Percentiles rank a stretch among this genome's conserved stretches.
phyloP scores from a whole-genome alignment of 202 grass and related monocot species.

The Schoenoplectus triqueter region DNA sequence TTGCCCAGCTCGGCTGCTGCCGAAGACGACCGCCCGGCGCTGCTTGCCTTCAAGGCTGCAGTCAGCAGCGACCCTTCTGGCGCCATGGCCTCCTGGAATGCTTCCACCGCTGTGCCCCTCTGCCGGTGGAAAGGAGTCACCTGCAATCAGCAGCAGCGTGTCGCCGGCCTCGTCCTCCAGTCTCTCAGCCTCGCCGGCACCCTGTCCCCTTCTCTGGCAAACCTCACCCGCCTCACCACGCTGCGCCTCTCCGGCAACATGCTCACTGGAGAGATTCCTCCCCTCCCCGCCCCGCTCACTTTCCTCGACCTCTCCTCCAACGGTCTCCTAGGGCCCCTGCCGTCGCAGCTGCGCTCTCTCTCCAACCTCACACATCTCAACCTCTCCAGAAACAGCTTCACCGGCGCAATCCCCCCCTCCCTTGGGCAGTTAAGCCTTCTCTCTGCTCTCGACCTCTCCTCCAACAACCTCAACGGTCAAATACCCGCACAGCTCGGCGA shows the following conservation, averaged over 20 bases:
- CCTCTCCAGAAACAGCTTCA: conserved; percentile 26
- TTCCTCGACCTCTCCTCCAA: conserved; percentile 5
- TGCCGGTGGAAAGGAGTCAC: conserved; percentile 12
- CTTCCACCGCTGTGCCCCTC: neutral
- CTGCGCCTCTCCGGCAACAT: conserved; percentile 19
- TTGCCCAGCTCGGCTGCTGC: neutral
- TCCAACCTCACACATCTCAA: conserved; percentile 22
- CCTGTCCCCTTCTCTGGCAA: conserved; percentile 27
- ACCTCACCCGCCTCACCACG: conserved; percentile 23
- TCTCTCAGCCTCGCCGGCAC: conserved; percentile 13
- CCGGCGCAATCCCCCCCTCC: neutral
- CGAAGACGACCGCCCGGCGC: neutral
- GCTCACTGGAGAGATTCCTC: conserved; percentile 16
- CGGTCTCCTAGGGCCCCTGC: neutral
- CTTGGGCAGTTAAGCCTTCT: neutral
- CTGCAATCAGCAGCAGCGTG: neutral
- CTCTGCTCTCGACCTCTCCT: conserved; percentile 21
- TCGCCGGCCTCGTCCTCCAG: conserved; percentile 15
- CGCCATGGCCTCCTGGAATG: conserved; percentile 15
- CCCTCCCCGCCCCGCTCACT: neutral
- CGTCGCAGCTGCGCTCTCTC: neutral
- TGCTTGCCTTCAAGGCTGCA: conserved; percentile 30
- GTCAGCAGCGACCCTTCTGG: conserved; percentile 21
- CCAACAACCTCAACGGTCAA: conserved; percentile 29
- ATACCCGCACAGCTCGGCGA: conserved; percentile 9